Evolutionary conservation across 768 basidiomycete species (phyloP).

Genomic region (Psilocybe sp.): DNA sequence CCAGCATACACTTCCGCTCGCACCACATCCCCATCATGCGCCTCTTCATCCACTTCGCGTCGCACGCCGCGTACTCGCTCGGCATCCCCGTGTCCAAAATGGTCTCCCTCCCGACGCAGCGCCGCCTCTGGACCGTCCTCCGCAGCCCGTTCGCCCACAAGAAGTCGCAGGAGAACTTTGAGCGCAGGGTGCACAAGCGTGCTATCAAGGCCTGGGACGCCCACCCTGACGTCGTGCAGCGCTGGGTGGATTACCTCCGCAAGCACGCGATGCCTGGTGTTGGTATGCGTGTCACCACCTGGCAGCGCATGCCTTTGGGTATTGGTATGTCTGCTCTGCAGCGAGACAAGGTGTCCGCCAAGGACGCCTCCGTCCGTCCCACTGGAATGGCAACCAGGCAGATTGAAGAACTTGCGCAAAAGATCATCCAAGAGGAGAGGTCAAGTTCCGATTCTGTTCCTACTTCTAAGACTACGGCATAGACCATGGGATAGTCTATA

Average conservation of each 20-base stretch:
- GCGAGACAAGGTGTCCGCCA: no score
- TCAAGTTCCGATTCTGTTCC: no score
- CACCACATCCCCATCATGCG: constrained; percentile 65
- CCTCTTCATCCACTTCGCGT: constrained; percentile 80
- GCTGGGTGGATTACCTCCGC: constrained; percentile 78
- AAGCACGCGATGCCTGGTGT: constrained; percentile 81
- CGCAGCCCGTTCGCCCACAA: constrained; percentile 89
- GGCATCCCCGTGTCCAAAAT: constrained; percentile 74
- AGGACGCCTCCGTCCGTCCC: background rate
- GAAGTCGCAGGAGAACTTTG: constrained; percentile 94
- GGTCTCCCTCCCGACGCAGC: constrained; percentile 66
- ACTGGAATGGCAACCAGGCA: background rate
- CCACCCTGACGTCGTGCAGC: constrained; percentile 69
- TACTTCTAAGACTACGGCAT: no score
- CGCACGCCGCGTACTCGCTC: constrained; percentile 82
- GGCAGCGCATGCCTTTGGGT: constrained; percentile 63
- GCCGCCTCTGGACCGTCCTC: constrained; percentile 81
- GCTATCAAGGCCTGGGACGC: constrained; percentile 91
- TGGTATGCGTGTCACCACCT: constrained; percentile 77
- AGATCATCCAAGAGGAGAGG: no score
- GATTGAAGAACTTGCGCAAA: constrained; percentile 1
- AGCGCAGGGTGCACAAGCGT: constrained; percentile 78
- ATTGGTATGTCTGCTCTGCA: constrained; percentile 24
- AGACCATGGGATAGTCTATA: no score
- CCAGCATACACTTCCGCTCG: constrained; percentile 79